Percentiles rank a stretch among this genome's conserved stretches.
phyloP scores from a whole-genome alignment of 1,284 basidiomycete genomes.

The Meripilus lineatus region DNA sequence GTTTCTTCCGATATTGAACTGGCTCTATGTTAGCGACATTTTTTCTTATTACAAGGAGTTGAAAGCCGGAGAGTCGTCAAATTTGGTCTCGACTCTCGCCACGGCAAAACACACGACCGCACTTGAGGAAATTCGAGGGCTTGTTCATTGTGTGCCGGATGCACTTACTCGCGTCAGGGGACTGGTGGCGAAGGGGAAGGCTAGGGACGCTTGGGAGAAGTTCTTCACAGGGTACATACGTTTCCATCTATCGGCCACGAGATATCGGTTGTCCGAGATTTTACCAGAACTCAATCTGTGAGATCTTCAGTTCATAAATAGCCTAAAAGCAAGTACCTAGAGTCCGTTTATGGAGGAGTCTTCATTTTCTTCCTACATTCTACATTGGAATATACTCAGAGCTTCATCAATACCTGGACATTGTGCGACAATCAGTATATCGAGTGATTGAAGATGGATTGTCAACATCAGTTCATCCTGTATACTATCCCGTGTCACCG shows the following conservation, averaged over 20 bases:
- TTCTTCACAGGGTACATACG: conserved; percentile 12
- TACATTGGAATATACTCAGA: too few species aligned
- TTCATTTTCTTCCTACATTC: too few species aligned
- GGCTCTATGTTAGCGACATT: conserved; percentile 1
- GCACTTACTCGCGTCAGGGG: conserved; percentile 4
- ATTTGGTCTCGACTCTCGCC: background rate
- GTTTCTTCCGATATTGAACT: too few species aligned
- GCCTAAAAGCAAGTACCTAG: too few species aligned
- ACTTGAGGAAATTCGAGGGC: conserved; percentile 16
- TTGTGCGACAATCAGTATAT: too few species aligned
- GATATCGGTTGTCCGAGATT: conserved; percentile 15
- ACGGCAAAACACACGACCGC: background rate
- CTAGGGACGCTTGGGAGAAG: conserved; percentile 14
- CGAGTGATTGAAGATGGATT: too few species aligned
- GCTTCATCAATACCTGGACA: too few species aligned
- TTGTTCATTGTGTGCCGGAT: conserved; percentile 21
- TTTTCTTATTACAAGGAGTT: conserved; percentile 2
- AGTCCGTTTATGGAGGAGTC: too few species aligned
- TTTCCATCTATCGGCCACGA: conserved; percentile 11
- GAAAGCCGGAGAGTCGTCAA: background rate
- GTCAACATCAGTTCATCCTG: too few species aligned
- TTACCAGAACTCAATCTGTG: too few species aligned
- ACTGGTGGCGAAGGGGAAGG: conserved; percentile 8
- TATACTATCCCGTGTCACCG: too few species aligned
- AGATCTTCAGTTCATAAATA: too few species aligned